Base-by-base conservation (phyloP, 2,329 filamentous ascomycete genomes). In the Sporothrix sp. region DNA sequence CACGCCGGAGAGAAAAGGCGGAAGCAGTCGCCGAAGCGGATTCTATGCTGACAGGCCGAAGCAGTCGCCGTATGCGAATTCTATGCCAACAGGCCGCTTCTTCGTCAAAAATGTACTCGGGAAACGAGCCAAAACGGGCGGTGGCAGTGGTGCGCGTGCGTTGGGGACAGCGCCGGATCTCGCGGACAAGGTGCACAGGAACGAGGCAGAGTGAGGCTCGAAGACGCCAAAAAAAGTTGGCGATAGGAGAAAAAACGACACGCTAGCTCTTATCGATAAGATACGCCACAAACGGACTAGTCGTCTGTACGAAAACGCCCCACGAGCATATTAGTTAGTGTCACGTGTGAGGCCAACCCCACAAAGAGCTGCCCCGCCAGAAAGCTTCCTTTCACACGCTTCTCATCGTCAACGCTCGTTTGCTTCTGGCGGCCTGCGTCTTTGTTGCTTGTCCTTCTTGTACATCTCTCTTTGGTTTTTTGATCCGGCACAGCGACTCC, bases 221-320 rank as follows among this genome's bases (percentile, higher is more conserved):
- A 28, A n/a, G 11, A 35, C 45, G 28, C 47, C 36, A 35, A 42
- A 42, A 48, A 50, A 50, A 50, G 40, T 35, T 42, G 33, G 45
- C 45, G 45, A 48, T 39, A 4, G 25, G 18, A 40, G 20, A 48
- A 50, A 53, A 50, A 53, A 53, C 50, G 45, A 21, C 33, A 14
- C 11, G 18, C 44, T 25, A 44, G 23, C 32, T 20, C 23, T 50
- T 50, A 50, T 50, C 51, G 52, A 53, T 53, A 50, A 18, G 20
- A n/a, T n/a, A n/a, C n/a, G n/a, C n/a, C n/a, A n/a, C n/a, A n/a
- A n/a, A n/a, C n/a, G n/a, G n/a, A n/a, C n/a, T n/a, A n/a, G n/a
- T n/a, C n/a, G n/a, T n/a, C n/a, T n/a, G n/a, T n/a, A n/a, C n/a
- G n/a, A n/a, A n/a, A n/a, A n/a, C n/a, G n/a, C n/a, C n/a, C n/a